Evolutionary conservation across 306 rosid species (phyloP).

Genomic region (Rosa persica): DNA sequence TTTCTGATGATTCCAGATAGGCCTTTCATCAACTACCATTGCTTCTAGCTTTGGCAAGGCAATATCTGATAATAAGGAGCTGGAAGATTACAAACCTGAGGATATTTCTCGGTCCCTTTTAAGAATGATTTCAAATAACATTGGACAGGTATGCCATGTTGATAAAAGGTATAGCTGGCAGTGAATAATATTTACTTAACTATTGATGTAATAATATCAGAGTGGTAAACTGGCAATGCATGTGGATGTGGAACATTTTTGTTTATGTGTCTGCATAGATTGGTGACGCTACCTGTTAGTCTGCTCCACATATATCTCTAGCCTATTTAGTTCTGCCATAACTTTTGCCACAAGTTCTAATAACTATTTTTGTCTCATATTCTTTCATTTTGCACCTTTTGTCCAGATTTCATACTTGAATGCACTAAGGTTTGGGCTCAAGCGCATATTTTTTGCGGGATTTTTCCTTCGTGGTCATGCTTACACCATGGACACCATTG

Average conservation of each 20-base stretch:
- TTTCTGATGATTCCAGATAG: slow-evolving; percentile 55
- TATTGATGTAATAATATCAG: not conserved
- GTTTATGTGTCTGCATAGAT: not conserved
- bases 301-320: not conserved
- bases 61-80: slow-evolving; percentile 69
- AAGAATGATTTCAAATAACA: slow-evolving; percentile 90
- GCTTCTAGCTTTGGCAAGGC: slow-evolving; percentile 99
- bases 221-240: not conserved
- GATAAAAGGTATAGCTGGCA: slow-evolving; percentile 5
- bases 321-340: not conserved
- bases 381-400: slow-evolving; percentile 15
- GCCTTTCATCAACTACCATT: slow-evolving; percentile 81
- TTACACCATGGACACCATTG: slow-evolving; percentile 89
- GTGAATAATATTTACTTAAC: not conserved
- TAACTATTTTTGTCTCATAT: not conserved
- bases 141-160: slow-evolving; percentile 78
- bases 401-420: slow-evolving; percentile 82
- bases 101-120: slow-evolving; percentile 91
- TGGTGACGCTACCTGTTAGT: not conserved
- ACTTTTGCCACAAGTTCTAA: not conserved
- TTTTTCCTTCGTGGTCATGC: slow-evolving; percentile 87
- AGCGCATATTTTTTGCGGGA: slow-evolving; percentile 92
- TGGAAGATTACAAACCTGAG: slow-evolving; percentile 76
- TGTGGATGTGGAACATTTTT: not conserved
- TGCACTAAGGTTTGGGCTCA: slow-evolving; percentile 91